Conservation (phyloP, 768 basidiomycete species). For the Kondoa malvinella region DNA sequence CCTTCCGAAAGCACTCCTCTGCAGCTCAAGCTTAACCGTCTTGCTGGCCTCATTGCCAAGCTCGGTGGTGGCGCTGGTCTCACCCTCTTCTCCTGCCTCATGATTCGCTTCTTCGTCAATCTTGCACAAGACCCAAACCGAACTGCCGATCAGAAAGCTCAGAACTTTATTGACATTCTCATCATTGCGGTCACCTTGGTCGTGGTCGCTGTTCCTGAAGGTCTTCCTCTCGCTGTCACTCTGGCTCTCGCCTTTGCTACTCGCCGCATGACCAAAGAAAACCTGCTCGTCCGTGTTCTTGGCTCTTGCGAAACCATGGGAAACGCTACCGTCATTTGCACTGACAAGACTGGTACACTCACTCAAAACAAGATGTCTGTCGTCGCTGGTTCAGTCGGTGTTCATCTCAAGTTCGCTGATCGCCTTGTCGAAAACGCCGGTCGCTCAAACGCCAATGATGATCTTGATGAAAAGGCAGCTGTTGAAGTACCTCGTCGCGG, state of each 20-base stretch:
- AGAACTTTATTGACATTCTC: constrained; percentile 76
- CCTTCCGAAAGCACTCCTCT: constrained; percentile 80
- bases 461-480: constrained; percentile 17
- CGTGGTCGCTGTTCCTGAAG: constrained; percentile 57
- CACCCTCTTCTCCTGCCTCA: constrained; percentile 58
- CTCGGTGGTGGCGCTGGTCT: constrained; percentile 66
- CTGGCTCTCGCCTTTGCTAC: constrained; percentile 94
- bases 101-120: constrained; percentile 91
- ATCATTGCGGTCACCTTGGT: constrained; percentile 88
- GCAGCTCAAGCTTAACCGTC: constrained; percentile 74
- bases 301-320: constrained; percentile 98
- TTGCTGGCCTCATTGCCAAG: constrained; percentile 94
- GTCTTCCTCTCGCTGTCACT: constrained; percentile 86
- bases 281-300: constrained; percentile 83
- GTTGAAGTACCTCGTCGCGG: constrained; percentile 16
- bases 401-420: constrained; percentile 84
- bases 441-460: constrained; percentile 55
- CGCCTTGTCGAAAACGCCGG: constrained; percentile 52
- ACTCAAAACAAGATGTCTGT: constrained; percentile 92
- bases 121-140: constrained; percentile 40
- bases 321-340: constrained; percentile 86
- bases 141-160: constrained; percentile 63
- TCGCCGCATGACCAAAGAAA: constrained; percentile 91
- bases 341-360: constrained; percentile 89
- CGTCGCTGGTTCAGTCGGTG: constrained; percentile 84